These are phyloP conservation scores for Colletotrichum falcatum DNA, from an alignment of 2,329 filamentous ascomycete species.

Conservation along the genomic window DNA sequence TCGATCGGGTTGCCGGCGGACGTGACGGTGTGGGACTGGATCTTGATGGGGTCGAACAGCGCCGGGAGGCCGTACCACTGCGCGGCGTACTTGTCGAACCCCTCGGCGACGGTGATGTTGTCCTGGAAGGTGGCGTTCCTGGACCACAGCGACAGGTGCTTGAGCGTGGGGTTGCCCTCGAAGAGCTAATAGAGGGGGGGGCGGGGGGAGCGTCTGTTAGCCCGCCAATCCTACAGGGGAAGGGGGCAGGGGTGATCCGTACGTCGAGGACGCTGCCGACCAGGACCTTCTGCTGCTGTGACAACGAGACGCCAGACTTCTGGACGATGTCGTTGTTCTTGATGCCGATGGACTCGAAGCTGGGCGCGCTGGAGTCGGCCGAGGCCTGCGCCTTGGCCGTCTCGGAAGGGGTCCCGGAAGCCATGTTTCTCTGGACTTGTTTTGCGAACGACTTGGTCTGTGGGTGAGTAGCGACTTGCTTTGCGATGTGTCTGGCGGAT, in stretches of 20 bases:
- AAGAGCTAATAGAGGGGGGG: constrained; percentile 62
- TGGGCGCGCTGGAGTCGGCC: constrained; percentile 33
- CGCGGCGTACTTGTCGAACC: constrained; percentile 62
- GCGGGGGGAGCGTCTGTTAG: not conserved
- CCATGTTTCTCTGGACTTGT: constrained; percentile 44
- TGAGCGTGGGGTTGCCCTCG: constrained; percentile 67
- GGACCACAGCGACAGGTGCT: constrained; percentile 70
- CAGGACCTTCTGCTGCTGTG: constrained; percentile 62
- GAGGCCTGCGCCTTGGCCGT: constrained; percentile 45
- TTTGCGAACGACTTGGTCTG: constrained; percentile 37
- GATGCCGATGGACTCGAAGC: constrained; percentile 53
- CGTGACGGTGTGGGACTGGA: constrained; percentile 65
- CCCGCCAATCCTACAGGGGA: not conserved
- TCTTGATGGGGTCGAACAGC: constrained; percentile 69
- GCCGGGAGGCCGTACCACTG: constrained; percentile 70
- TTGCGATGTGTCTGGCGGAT: constrained; percentile 32
- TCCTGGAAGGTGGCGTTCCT: constrained; percentile 69
- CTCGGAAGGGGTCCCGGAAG: constrained; percentile 46
- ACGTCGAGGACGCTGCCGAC: constrained; percentile 70
- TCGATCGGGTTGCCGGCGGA: constrained; percentile 69
- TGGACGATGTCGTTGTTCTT: constrained; percentile 67
- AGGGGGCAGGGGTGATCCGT: constrained; percentile 21
- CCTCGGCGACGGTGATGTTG: constrained; percentile 67
- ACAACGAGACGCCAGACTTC: constrained; percentile 62
- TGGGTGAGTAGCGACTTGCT: constrained; percentile 31